Base-by-base conservation (phyloP, 2,329 filamentous ascomycete species). In the Cladobotryum mycophilum region DNA sequence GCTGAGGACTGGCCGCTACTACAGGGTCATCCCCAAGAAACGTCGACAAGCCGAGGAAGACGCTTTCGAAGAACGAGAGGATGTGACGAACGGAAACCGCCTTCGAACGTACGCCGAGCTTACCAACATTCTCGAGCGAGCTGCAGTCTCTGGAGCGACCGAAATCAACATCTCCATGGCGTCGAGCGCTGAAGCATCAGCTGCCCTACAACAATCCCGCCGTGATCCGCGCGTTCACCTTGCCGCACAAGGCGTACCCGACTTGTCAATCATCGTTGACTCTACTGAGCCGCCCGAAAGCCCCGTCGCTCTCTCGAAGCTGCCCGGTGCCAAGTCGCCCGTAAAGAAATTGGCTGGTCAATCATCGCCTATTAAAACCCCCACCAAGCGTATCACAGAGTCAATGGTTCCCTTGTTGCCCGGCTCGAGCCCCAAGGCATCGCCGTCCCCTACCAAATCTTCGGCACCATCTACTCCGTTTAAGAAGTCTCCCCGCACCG, bases 401-500 rank as follows among this genome's bases (percentile, higher is more conserved):
- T 60, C 56, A 3, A 58, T 67, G 20, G 54, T 67, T 50, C 60
- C 58, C 49, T 56, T 69, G 40, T 20, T 58, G n/a, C 66, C 66
- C 13, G 54, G 52, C 7, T 35, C 56, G 4, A 58, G 53, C 37
- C 58, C 60, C 46, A 58, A 53, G 49, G 53, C 49, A 6, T 52
- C 58, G 46, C 57, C 62, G 5, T 68, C 66, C 33, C 66, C 66
- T 9, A 60, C 49, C 41, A 68, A 68, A 55, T 61, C 63, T 3
- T 58, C 58, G 15, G 49, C 55, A 1, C 63, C 63, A 3, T 61
- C 64, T 8, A 60, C 66, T 2, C 61, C 61, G 4, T 48, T 62
- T 5, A 56, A 50, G 22, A 55, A 48, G 14, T 52, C 54, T 3
- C 48, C 52, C n/a, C 36, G 20, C 14, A 13, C 25, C 30, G 17